These are phyloP conservation scores for Lachancea sp. DNA, from an alignment of 805 yeast genomes.

Conservation along the genomic window DNA sequence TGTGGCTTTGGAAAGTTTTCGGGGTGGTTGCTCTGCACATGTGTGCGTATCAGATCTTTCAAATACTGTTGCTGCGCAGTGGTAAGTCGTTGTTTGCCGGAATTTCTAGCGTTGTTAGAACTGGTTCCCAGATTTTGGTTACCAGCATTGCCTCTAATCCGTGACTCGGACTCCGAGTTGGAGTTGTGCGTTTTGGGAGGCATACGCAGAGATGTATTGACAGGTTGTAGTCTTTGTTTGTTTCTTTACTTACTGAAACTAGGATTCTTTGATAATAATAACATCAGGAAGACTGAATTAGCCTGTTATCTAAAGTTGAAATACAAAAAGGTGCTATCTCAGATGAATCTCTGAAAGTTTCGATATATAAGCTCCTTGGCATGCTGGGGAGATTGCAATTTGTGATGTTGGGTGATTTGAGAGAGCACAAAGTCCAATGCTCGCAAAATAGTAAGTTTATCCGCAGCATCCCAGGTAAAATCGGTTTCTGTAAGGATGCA, in stretches of 20 bases:
- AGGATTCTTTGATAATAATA: neutral
- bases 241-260: neutral
- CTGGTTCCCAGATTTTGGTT: conserved; percentile 14
- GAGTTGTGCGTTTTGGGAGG: conserved; percentile 15
- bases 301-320: no score
- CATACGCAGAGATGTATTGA: conserved; percentile 3
- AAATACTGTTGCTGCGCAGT: conserved; percentile 59
- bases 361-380: conserved; percentile 11
- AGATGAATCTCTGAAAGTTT: conserved; percentile 16
- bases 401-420: conserved; percentile 10
- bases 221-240: neutral
- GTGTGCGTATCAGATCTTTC: conserved; percentile 58
- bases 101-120: conserved; percentile 49
- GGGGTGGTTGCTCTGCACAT: conserved; percentile 71
- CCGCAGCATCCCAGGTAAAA: conserved; percentile 23
- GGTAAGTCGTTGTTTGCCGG: conserved; percentile 40
- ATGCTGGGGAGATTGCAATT: conserved; percentile 5
- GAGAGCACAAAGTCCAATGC: conserved; percentile 14
- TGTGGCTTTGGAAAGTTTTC: conserved; percentile 44
- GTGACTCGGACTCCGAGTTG: conserved; percentile 29
- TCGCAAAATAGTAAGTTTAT: conserved; percentile 6
- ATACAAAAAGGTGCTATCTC: no score
- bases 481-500: conserved; percentile 51
- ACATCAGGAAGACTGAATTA: no score
- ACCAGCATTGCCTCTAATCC: conserved; percentile 14